Base-by-base conservation (phyloP, 768 basidiomycete genomes). In the Tylopilus subfusipes region DNA sequence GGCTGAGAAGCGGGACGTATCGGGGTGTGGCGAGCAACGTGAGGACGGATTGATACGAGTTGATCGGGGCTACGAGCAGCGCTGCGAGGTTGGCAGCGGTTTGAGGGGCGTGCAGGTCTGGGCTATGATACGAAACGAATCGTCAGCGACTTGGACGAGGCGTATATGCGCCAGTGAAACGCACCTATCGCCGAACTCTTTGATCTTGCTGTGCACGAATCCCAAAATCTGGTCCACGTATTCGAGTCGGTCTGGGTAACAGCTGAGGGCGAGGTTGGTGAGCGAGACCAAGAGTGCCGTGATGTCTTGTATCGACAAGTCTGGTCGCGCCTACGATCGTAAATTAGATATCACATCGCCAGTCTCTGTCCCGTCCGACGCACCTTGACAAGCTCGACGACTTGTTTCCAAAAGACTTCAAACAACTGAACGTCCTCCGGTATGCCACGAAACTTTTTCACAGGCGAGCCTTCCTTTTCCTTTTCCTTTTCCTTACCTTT, bases 341-440 rank as follows among this genome's bases (percentile, higher is more conserved):
- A 31, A 42, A 38, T 68, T 22, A 61, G 55, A 19, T 14, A 0
- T 14, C 18, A 19, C 16, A 0, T 14, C 18, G 5, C 33, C 30
- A 14, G 30, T 42, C 14, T 12, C n/a, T 22, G 24, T 50, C 4
- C 11, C 42, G 13, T 19, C 14, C 42, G 19, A 67, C 81, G 19
- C 61, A 92, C 94, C 83, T 95, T 97, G 78, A 99, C 95, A 25
- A 99, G 82, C 68, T 97, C 89, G 12, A 98, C 95, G 6, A 98
- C 93, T 69, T 99, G 97, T 59, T 90, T 86, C 96, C 97, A 99
- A 69, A 98, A 99, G 12, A 98, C 94, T 68, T 99, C 97, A 58
- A 99, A 99, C 48, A 99, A 73, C 66, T 88, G 91, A 22, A 97
- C 97, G 60, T 98, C 82, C 68, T 94, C 90, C 9, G 97, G 97